Base-by-base conservation (phyloP, 1,284 basidiomycete genomes). In the Sporisorium exsertum region DNA sequence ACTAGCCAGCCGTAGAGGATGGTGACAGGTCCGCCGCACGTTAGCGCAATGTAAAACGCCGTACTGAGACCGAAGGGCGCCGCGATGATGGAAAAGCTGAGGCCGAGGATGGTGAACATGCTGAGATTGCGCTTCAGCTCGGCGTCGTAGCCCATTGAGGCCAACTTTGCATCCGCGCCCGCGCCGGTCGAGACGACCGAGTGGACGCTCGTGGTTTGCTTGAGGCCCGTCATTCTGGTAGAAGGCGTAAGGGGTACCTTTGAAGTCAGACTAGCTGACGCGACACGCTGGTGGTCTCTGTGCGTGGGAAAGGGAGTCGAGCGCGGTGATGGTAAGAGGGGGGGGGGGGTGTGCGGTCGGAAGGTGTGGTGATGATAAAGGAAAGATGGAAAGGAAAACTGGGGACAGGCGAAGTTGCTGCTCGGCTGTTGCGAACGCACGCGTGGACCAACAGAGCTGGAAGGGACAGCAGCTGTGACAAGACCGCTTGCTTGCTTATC, bases 1-100 rank as follows among this genome's bases (percentile, higher is more conserved):
- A 88, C 82, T 20, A 87, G 81, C 87, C 87, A 88, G 33, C 81
- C 81, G 56, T 78, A 88, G 22, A 88, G 86, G 69, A 87, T 85
- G 3, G 86, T 87, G 46, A 87, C 69, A 20, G 62, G 67, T 3
- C 77, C 75, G 13, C 87, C 87, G 68, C 87, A 86, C 6, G 86
- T 87, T 47, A 88, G 78, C 7, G 87, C 87, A 51, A 87, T 86
- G 45, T 85, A 84, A 40, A 87, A 77, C 18, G 87, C 86, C 16
- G 87, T 87, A 43, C 78, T 82, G 8, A 87, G 83, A 15, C 87
- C 87, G 51, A 87, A 87, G 1, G 86, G 86, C 9, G 87, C 85
- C 18, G 87, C 87, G 81, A 87, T 87, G 81, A 87, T 87, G 27
- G 85, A 85, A 49, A 86, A 86, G 46, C 80, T 81, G 16, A 87